Evolutionary conservation across 306 rosid species (phyloP).

Genomic region (Astragalus membranaceus): DNA sequence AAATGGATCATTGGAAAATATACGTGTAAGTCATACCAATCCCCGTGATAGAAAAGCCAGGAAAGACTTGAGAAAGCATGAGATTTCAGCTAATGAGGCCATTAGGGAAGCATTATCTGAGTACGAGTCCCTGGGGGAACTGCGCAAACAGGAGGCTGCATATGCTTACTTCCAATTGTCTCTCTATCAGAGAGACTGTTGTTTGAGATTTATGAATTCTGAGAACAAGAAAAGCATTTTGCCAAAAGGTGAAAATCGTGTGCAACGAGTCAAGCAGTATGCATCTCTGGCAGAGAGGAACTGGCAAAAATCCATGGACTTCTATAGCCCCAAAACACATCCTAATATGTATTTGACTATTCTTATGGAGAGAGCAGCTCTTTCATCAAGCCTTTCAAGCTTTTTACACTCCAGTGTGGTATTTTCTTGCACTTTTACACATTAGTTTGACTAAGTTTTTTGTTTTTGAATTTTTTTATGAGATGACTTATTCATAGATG

Average conservation of each 20-base stretch:
- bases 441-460: conserved; percentile 10
- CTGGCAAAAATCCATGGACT: conserved; percentile 82
- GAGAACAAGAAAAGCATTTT: conserved; percentile 42
- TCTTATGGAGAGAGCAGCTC: conserved; percentile 75
- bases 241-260: conserved; percentile 50
- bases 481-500: conserved; percentile 4
- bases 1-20: conserved; percentile 44
- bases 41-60: conserved; percentile 34
- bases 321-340: conserved; percentile 76
- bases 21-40: conserved; percentile 21
- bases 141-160: conserved; percentile 88
- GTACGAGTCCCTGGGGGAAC: conserved; percentile 82
- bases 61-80: conserved; percentile 61
- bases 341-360: conserved; percentile 68
- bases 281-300: conserved; percentile 87
- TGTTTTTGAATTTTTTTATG: neutral
- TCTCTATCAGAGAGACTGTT: conserved; percentile 80
- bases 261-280: conserved; percentile 84
- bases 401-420: conserved; percentile 62
- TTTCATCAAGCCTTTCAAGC: conserved; percentile 51
- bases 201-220: conserved; percentile 70
- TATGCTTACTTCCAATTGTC: conserved; percentile 90
- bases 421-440: conserved; percentile 32
- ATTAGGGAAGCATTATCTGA: conserved; percentile 78
- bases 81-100: conserved; percentile 92